A percentile compares a stretch with the other conserved stretches of the same genome.
phyloP scores from a whole-genome alignment of 177 flowering plant genomes.

The Vitis hybrid region DNA sequence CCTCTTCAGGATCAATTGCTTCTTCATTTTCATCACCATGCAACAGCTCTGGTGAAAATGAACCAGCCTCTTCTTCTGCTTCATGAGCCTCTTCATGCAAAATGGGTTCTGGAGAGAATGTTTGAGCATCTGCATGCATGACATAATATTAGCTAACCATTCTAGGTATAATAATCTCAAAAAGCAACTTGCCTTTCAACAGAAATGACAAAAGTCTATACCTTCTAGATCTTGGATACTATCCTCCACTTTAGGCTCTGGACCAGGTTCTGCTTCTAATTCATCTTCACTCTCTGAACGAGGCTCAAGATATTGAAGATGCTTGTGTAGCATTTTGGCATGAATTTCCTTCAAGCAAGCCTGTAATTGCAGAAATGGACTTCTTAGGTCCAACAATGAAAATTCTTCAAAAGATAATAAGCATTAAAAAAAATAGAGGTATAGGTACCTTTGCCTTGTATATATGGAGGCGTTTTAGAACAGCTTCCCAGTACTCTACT shows the following conservation, averaged over 20 bases:
- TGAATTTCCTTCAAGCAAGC: slow-evolving; percentile 95
- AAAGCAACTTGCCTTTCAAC: neutral
- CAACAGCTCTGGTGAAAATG: slow-evolving; percentile 84
- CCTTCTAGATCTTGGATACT: slow-evolving; percentile 45
- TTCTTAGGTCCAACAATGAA: slow-evolving; percentile 3
- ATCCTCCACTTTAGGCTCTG: slow-evolving; percentile 42
- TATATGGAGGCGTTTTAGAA: slow-evolving; percentile 86
- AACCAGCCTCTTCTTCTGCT: slow-evolving; percentile 78
- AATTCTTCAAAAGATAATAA: neutral
- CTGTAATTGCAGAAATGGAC: slow-evolving; percentile 38
- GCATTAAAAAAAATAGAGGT: neutral
- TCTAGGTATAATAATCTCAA: neutral
- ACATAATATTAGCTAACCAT: slow-evolving; percentile 13
- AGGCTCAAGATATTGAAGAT: slow-evolving; percentile 76
- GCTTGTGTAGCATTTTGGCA: slow-evolving; percentile 67
- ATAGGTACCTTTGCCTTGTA: slow-evolving; percentile 87
- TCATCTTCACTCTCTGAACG: slow-evolving; percentile 45
- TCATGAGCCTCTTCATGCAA: slow-evolving; percentile 44
- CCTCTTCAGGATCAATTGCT: slow-evolving; percentile 93
- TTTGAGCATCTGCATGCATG: slow-evolving; percentile 35
- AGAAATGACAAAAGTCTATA: slow-evolving; percentile 18
- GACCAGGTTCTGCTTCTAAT: slow-evolving; percentile 30
- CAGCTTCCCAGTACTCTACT: slow-evolving; percentile 97
- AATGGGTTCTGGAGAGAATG: slow-evolving; percentile 58
- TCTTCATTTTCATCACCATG: slow-evolving; percentile 86